phyloP scores from a whole-genome alignment of 805 yeast species.

The Yarrowia sp. region DNA sequence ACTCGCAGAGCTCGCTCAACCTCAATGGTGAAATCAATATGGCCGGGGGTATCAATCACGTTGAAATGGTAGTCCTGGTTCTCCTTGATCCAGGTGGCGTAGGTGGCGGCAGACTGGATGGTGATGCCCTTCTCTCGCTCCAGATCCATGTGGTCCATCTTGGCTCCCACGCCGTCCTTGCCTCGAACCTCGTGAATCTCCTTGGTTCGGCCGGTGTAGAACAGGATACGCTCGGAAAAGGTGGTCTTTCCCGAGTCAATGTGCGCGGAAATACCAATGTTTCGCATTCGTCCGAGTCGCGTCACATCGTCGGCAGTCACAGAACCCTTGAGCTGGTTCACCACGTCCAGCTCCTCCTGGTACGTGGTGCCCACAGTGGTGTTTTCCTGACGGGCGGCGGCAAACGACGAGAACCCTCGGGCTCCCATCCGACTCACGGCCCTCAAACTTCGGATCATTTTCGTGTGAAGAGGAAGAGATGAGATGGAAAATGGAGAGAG shows the following conservation, averaged over 20 bases:
- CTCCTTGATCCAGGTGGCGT: constrained; percentile 83
- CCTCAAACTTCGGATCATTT: constrained; percentile 44
- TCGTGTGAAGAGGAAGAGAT: neutral
- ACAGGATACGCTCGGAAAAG: constrained; percentile 95
- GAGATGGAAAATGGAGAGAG: neutral
- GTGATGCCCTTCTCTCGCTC: constrained; percentile 99
- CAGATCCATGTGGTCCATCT: constrained; percentile 98
- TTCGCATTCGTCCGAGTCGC: constrained; percentile 71
- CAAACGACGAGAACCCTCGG: constrained; percentile 27
- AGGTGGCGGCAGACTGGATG: constrained; percentile 98
- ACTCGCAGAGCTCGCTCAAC: constrained; percentile 99
- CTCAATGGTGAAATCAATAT: constrained; percentile 97
- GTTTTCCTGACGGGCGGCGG: constrained; percentile 25
- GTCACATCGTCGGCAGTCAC: constrained; percentile 49
- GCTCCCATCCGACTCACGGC: constrained; percentile 44
- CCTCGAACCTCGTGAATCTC: constrained; percentile 97
- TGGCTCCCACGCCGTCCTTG: constrained; percentile 96
- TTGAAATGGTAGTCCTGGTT: constrained; percentile 78
- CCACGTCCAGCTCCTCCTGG: constrained; percentile 34
- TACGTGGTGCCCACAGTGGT: constrained; percentile 37
- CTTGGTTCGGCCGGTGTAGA: constrained; percentile 95
- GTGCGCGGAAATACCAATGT: constrained; percentile 97
- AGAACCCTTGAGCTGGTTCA: constrained; percentile 37
- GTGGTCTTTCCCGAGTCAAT: constrained; percentile 98
- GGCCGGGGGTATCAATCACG: constrained; percentile 98